Percentiles rank a stretch among this genome's conserved stretches.
phyloP scores from a whole-genome alignment of 495 filamentous ascomycete species.

The Symbiotaphrina buchneri region DNA sequence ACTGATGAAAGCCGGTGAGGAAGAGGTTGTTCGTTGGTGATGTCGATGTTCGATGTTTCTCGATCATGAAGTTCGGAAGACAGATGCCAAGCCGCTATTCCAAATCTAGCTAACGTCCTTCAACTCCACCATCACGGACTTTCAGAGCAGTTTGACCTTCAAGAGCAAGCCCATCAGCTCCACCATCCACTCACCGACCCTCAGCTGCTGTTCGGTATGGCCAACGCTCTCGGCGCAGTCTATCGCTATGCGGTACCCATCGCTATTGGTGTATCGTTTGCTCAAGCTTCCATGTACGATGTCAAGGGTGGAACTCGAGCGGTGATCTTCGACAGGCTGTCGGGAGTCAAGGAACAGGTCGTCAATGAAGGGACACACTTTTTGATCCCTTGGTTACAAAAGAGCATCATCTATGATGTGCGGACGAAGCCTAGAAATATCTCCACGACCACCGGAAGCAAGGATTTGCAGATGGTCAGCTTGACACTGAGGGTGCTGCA shows the following conservation, averaged over 20 bases:
- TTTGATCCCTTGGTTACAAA: constrained; percentile 86
- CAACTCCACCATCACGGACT: no score
- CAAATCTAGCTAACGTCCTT: no score
- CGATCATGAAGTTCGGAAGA: no score
- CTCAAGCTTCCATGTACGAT: constrained; percentile 76
- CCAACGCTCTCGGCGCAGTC: constrained; percentile 34
- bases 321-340: constrained; percentile 92
- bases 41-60: no score
- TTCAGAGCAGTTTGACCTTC: no score
- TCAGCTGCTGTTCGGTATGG: constrained; percentile 36
- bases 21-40: no score
- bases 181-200: no score
- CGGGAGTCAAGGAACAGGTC: constrained; percentile 81
- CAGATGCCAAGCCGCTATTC: no score
- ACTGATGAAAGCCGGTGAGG: no score
- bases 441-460: constrained; percentile 92
- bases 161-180: no score
- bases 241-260: constrained; percentile 53
- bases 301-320: constrained; percentile 83
- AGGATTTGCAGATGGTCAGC: constrained; percentile 99
- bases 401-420: constrained; percentile 90
- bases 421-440: constrained; percentile 94
- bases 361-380: constrained; percentile 96
- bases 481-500: constrained; percentile 91
- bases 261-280: constrained; percentile 33